These are phyloP conservation scores for Cenchrus americanus DNA, from an alignment of 176 grass and related monocot species.

Conservation along the genomic window DNA sequence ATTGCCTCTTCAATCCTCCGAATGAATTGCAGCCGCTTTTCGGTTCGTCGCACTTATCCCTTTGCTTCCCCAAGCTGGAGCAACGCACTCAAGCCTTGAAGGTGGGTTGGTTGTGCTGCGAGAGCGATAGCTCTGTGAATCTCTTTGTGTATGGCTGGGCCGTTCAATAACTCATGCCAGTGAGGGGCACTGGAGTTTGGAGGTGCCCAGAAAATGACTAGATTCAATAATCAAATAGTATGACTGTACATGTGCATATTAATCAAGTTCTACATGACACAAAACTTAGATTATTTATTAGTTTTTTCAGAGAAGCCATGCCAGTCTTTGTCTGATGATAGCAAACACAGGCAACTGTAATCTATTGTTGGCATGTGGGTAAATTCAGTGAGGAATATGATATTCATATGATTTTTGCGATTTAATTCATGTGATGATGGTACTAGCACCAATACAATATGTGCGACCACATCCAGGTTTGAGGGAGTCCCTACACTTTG, in stretches of 20 bases:
- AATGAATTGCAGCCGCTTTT: not conserved
- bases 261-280: not conserved
- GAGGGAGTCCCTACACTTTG: not conserved
- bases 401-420: not conserved
- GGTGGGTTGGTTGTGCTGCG: not conserved
- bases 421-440: slow-evolving; percentile 1
- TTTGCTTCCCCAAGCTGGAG: slow-evolving; percentile 15
- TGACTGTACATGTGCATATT: not conserved
- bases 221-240: not conserved
- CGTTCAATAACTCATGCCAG: not conserved
- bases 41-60: not conserved
- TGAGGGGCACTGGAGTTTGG: not conserved
- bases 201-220: not conserved
- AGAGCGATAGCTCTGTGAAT: not conserved
- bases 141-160: not conserved
- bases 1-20: not conserved
- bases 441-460: not conserved
- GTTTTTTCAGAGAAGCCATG: not conserved
- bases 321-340: not conserved
- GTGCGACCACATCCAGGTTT: not conserved
- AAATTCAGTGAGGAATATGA: not conserved
- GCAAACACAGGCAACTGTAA: not conserved
- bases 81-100: slow-evolving; percentile 1
- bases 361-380: not conserved
- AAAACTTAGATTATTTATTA: not conserved